Percentiles rank a stretch among this genome's conserved stretches.
Evolutionary conservation across 2,329 filamentous ascomycete genomes (phyloP).

Genomic region (Xylaria hypoxylon): DNA sequence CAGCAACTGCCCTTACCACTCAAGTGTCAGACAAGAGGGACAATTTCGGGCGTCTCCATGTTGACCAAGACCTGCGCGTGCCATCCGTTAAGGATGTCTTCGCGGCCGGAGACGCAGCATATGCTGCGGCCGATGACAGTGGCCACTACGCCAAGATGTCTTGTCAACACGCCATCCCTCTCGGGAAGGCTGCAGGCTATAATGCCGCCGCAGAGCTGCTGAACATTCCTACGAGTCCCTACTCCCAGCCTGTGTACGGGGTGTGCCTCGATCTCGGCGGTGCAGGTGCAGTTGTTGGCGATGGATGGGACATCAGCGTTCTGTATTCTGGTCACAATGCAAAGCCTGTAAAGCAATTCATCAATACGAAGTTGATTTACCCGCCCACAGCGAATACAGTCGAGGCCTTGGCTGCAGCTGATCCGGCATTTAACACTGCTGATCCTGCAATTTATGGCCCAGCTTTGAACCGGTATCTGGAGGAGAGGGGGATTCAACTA

Average conservation of each 20-base stretch:
- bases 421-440: conserved; percentile 27
- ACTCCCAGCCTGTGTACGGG: conserved; percentile 33
- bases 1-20: conserved; percentile 30
- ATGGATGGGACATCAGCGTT: conserved; percentile 32
- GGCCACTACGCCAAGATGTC: conserved; percentile 37
- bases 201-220: conserved; percentile 38
- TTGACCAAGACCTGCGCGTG: conserved; percentile 36
- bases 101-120: conserved; percentile 35
- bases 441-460: conserved; percentile 17
- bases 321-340: conserved; percentile 1
- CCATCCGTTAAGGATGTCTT: conserved; percentile 26
- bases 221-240: conserved; percentile 22
- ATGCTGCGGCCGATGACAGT: conserved; percentile 22
- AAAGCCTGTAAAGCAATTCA: conserved; percentile 36
- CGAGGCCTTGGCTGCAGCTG: conserved; percentile 30
- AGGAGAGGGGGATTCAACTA: neutral
- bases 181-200: conserved; percentile 34
- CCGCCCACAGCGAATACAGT: conserved; percentile 28
- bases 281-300: conserved; percentile 28
- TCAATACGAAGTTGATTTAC: conserved; percentile 35
- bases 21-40: conserved; percentile 33
- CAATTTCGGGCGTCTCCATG: conserved; percentile 27
- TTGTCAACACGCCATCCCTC: conserved; percentile 37
- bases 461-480: conserved; percentile 12
- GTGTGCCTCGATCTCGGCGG: conserved; percentile 37